Evolutionary conservation across 2,329 filamentous ascomycete genomes (phyloP), one percentile per base, ranked within the genome.

Genomic region (Hypomyces rosellus): DNA sequence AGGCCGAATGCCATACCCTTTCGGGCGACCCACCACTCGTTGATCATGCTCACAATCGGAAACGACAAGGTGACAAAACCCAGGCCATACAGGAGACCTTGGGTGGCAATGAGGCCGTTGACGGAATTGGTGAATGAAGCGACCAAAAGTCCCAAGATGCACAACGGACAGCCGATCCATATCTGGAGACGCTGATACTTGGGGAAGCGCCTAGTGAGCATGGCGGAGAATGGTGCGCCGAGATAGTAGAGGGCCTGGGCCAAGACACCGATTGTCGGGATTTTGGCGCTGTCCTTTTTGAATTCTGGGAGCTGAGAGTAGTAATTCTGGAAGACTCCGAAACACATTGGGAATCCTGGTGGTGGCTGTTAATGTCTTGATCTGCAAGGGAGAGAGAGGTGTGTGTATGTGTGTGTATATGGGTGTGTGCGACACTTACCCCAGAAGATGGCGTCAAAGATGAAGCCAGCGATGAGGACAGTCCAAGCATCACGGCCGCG

Each of bases 41-140:
- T 66, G 16, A 72, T 57, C 66, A 72, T 70, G 47, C 55, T 63
- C 20, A 71, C 47, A 38, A 70, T 66, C 8, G 70, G 63, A 53
- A 61, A 69, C 20, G 64, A 66, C 50, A 72, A 61, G 20, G 67
- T 65, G 8, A 67, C 54, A 50, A 72, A 71, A 1, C 70, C 69
- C 0, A 70, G 16, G 4, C 69, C 69, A 42, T 71, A 71, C 5
- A 65, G 56, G 1, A 71, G 60, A 7, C 70, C 70, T 52, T 72
- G 70, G 0, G 69, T 72, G 5, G 65, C 58, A 43, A 73, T 69
- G 50, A 70, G 63, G 1, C 49, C 57, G n/a, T 58, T 56, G 5
- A 73, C 50, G 0, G 59, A 62, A 0, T 57, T 53, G 3, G 65
- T 59, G 53, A 72, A 72, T 1, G 64, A 69, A 11, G 60, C 67